Base-by-base conservation (phyloP, 805 yeast genomes). In the Barnettozyma sp. region DNA sequence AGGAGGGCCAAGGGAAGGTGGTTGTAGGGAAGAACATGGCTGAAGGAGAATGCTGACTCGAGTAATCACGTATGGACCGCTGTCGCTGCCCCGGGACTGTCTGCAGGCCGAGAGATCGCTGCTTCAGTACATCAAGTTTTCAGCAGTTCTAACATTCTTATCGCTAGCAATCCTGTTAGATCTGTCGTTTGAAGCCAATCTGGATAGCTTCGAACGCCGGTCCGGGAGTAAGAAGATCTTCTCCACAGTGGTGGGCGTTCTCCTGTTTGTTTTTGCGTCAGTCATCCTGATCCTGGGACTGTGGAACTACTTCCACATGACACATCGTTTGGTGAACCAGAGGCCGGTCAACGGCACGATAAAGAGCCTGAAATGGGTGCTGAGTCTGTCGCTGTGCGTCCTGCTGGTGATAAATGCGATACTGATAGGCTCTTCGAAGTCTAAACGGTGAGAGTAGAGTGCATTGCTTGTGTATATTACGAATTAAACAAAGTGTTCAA, bases 401-500 rank as follows among this genome's bases (percentile, higher is more conserved):
- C 26, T 39, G 9, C 23, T 39, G 26, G 36, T 27, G 21, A n/a
- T 33, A 21, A 33, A 33, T 22, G 29, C 23, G 4, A 21, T 26
- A 7, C 14, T 33, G n/a, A 26, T 33, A 23, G 24, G 22, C 4
- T 13, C 21, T n/a, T n/a, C n/a, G n/a, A n/a, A n/a, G n/a, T n/a
- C n/a, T 22, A 8, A 22, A 26, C 17, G 12, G 17, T 26, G 14
- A 26, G 9, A 26, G 9, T 12, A 26, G 28, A 26, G 28, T 11
- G 4, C 29, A 9, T 6, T 7, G 4, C 19, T 26, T 26, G 13
- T 13, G 10, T 15, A 26, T 3, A 26, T 15, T 24, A 5, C 6
- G 8, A 24, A 12, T 11, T 14, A 43, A 66, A 66, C 29, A 67
- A 53, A 41, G 69, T 74, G 43, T 78, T 79, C 36, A 90, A 73